A percentile compares a stretch with the other conserved stretches of the same genome.
Evolutionary conservation across 2,329 filamentous ascomycete genomes (phyloP).

Genomic region (Harringtonia lauricola): DNA sequence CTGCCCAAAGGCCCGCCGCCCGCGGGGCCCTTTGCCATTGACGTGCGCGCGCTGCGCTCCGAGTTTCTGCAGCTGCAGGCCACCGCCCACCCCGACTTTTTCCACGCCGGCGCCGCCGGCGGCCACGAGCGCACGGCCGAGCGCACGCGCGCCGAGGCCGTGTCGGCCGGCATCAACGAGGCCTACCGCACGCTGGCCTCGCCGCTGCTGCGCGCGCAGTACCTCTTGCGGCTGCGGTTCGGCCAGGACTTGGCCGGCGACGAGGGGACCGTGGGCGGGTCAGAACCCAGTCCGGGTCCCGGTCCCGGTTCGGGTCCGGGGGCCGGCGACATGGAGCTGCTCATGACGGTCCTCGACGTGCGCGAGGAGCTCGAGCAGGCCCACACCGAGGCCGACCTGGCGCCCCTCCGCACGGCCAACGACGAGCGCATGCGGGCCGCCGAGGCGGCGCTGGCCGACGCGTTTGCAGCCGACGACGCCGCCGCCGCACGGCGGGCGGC

Average conservation of each 20-base stretch:
- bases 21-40: slow-evolving; percentile 60
- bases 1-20: slow-evolving; percentile 72
- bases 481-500: slow-evolving; percentile 59
- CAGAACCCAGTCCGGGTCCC: slow-evolving; percentile 45
- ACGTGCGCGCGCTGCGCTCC: slow-evolving; percentile 57
- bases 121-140: slow-evolving; percentile 1
- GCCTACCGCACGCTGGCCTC: slow-evolving; percentile 77
- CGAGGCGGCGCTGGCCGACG: slow-evolving; percentile 48
- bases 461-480: slow-evolving; percentile 53
- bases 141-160: slow-evolving; percentile 52
- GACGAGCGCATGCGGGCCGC: slow-evolving; percentile 52
- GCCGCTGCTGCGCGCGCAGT: slow-evolving; percentile 78
- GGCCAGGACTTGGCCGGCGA: slow-evolving; percentile 72
- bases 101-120: slow-evolving; percentile 21
- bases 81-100: slow-evolving; percentile 62
- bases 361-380: slow-evolving; percentile 67
- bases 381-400: slow-evolving; percentile 52
- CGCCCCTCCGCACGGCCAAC: slow-evolving; percentile 51
- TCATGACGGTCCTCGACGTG: slow-evolving; percentile 73
- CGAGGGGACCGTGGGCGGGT: slow-evolving; percentile 57
- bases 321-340: slow-evolving; percentile 41
- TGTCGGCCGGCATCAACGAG: slow-evolving; percentile 79
- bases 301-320: no score
- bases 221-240: slow-evolving; percentile 59
- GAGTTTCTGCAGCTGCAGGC: slow-evolving; percentile 84